These are phyloP conservation scores for Musa acuminata DNA, from an alignment of 176 grass and related monocot species.

Conservation along the genomic window DNA sequence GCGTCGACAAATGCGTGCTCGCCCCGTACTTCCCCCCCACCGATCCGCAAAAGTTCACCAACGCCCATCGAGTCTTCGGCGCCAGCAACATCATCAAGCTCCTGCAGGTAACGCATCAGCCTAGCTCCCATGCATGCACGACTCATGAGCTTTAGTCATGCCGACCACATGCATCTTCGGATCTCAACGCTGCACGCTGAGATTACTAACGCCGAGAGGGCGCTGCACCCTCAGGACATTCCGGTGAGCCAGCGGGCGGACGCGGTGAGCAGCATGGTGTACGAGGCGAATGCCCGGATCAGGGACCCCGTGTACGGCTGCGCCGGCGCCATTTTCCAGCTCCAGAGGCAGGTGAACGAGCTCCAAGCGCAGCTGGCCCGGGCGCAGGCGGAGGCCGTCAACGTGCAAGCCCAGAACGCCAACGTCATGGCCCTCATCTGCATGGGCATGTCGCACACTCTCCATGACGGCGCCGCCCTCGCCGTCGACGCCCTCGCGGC, in stretches of 20 bases:
- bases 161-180: too few species aligned
- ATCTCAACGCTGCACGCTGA: too few species aligned
- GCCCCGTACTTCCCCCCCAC: conserved; percentile 83
- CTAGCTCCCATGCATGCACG: too few species aligned
- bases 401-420: conserved; percentile 45
- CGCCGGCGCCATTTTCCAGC: conserved; percentile 36
- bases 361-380: not conserved
- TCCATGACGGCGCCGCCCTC: too few species aligned
- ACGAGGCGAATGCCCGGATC: conserved; percentile 53
- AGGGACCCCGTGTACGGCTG: conserved; percentile 84
- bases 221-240: conserved; percentile 73
- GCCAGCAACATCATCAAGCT: conserved; percentile 60
- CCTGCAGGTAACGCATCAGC: too few species aligned
- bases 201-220: not conserved
- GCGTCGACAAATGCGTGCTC: conserved; percentile 69
- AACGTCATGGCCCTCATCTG: conserved; percentile 73
- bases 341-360: too few species aligned
- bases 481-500: too few species aligned
- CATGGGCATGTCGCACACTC: conserved; percentile 42
- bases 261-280: too few species aligned
- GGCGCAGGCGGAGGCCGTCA: conserved; percentile 53
- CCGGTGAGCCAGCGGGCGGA: conserved; percentile 42
- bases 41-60: conserved; percentile 77
- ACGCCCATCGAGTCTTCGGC: conserved; percentile 87
- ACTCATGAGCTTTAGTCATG: too few species aligned